Evolutionary conservation across 805 yeast species (phyloP).

Genomic region (Pichia eremophila): DNA sequence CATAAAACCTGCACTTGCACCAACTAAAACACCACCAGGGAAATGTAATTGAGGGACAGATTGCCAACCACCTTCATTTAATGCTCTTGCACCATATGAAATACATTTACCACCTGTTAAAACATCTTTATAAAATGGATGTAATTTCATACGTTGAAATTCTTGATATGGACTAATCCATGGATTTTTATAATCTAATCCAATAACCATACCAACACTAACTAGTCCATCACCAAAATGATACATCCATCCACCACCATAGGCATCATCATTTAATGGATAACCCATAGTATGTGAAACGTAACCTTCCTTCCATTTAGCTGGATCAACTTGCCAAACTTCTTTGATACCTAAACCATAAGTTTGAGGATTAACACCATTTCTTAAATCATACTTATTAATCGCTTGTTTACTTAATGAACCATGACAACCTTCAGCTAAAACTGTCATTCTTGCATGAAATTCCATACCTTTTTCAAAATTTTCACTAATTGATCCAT

Average conservation of each 20-base stretch:
- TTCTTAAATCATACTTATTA: constrained; percentile 56
- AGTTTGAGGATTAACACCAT: constrained; percentile 64
- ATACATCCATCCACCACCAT: constrained; percentile 97
- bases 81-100: constrained; percentile 90
- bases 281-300: constrained; percentile 86
- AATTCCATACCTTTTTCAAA: constrained; percentile 97
- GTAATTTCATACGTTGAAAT: constrained; percentile 88
- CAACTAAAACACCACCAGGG: constrained; percentile 95
- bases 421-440: constrained; percentile 99
- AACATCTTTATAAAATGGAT: constrained; percentile 69
- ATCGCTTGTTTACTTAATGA: constrained; percentile 76
- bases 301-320: constrained; percentile 68
- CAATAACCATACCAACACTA: constrained; percentile 88
- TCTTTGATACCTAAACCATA: constrained; percentile 95
- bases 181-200: constrained; percentile 91
- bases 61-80: constrained; percentile 95
- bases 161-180: constrained; percentile 93
- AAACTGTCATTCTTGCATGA: constrained; percentile 77
- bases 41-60: constrained; percentile 82
- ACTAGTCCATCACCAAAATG: constrained; percentile 93
- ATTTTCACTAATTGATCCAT: constrained; percentile 62
- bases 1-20: constrained; percentile 94
- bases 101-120: constrained; percentile 87
- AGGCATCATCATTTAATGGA: constrained; percentile 64
- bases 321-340: constrained; percentile 90